Evolutionary conservation across 495 filamentous ascomycete genomes (phyloP).

Genomic region (Talaromyces wortmannii): DNA sequence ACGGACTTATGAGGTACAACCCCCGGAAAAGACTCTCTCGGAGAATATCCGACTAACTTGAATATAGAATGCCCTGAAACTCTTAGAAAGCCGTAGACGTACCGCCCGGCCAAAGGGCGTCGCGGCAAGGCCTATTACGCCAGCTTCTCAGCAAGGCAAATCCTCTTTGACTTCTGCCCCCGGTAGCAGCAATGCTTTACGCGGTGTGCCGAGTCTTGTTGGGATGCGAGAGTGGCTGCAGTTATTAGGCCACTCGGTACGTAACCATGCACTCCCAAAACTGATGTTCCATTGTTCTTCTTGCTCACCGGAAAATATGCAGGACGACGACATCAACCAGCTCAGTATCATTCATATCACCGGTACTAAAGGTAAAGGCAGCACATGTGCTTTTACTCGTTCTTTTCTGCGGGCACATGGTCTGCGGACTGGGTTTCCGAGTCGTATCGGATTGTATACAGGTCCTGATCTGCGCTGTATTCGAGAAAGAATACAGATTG

Average conservation of each 20-base stretch:
- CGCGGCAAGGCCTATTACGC: neutral
- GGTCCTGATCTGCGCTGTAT: conserved; percentile 56
- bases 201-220: conserved; percentile 14
- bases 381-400: conserved; percentile 39
- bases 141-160: too few species aligned
- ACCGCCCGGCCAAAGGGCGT: neutral
- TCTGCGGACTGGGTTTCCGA: conserved; percentile 22
- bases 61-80: neutral
- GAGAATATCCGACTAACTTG: neutral
- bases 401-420: conserved; percentile 27
- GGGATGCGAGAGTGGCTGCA: conserved; percentile 23
- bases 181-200: neutral
- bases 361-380: conserved; percentile 48
- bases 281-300: neutral
- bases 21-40: neutral
- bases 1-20: neutral
- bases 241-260: conserved; percentile 21
- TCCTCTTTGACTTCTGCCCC: neutral
- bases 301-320: neutral
- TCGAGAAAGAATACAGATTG: conserved; percentile 59
- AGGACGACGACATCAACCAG: conserved; percentile 18
- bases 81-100: neutral
- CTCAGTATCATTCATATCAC: conserved; percentile 40
- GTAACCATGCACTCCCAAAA: neutral
- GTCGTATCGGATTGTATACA: conserved; percentile 56